These are phyloP conservation scores for Aquilaria yunnanensis DNA, from an alignment of 345 rosid species.

Conservation along the genomic window DNA sequence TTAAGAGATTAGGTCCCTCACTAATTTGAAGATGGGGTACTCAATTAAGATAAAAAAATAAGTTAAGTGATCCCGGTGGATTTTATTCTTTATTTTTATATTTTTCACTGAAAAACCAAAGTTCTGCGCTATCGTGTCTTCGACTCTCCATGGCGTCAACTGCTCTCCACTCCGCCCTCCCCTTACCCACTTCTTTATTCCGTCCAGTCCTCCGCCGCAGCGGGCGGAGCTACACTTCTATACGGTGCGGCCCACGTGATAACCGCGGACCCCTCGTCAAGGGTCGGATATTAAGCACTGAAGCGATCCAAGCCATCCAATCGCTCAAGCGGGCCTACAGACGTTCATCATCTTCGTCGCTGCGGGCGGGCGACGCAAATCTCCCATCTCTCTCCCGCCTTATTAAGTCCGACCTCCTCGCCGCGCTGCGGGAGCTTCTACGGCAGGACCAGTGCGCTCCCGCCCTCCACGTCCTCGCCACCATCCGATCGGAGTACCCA, in stretches of 20 bases:
- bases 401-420: conserved; percentile 54
- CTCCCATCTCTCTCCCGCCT: conserved; percentile 74
- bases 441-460: conserved; percentile 66
- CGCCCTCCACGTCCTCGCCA: conserved; percentile 69
- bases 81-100: too few relatives aligned
- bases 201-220: conserved; percentile 3
- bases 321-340: conserved; percentile 61
- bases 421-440: conserved; percentile 74
- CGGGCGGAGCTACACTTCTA: conserved; percentile 10
- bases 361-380: conserved; percentile 19
- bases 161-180: conserved; percentile 21
- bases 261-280: conserved; percentile 83
- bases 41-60: too few relatives aligned
- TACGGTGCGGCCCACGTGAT: conserved; percentile 67
- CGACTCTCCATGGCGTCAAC: background rate
- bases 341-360: conserved; percentile 13
- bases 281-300: conserved; percentile 76
- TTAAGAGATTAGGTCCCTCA: too few relatives aligned
- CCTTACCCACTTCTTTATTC: conserved; percentile 11
- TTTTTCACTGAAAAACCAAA: too few relatives aligned
- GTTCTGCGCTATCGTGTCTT: too few relatives aligned
- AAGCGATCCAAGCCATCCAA: conserved; percentile 92
- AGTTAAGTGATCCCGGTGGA: too few relatives aligned
- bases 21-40: too few relatives aligned
- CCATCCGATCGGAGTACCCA: conserved; percentile 54